Percentiles rank a stretch among this genome's conserved stretches.
These are phyloP conservation scores for Adansonia rubrostipa DNA, from an alignment of 441 rosid genomes.

Conservation along the genomic window DNA sequence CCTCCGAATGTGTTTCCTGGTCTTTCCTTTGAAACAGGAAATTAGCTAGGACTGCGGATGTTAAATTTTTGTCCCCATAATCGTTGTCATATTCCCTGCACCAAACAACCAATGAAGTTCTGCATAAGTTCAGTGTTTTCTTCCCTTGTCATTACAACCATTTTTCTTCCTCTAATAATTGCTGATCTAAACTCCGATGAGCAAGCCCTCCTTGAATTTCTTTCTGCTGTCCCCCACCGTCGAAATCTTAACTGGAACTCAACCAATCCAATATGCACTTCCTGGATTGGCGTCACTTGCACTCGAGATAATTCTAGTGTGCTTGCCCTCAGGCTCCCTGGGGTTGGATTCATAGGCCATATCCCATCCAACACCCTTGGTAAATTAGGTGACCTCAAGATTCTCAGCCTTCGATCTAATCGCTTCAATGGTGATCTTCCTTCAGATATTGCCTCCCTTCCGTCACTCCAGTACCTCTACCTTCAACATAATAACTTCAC, in stretches of 20 bases:
- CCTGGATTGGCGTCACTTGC: constrained; percentile 67
- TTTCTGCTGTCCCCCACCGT: constrained; percentile 50
- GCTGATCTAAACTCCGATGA: constrained; percentile 61
- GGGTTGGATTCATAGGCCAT: constrained; percentile 61
- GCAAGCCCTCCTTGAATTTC: constrained; percentile 64
- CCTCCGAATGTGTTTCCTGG: constrained; percentile 28
- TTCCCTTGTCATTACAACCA: constrained; percentile 25
- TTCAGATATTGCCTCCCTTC: constrained; percentile 57
- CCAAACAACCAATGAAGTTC: constrained; percentile 44
- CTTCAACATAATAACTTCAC: constrained; percentile 77
- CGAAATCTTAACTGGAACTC: constrained; percentile 59
- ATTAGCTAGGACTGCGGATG: constrained; percentile 30
- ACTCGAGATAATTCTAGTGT: constrained; percentile 45
- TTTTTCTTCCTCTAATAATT: constrained; percentile 39
- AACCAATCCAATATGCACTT: constrained; percentile 51
- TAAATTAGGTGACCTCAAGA: constrained; percentile 54
- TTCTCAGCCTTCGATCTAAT: constrained; percentile 72
- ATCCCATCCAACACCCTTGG: constrained; percentile 65
- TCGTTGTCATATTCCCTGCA: constrained; percentile 25
- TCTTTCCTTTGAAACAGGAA: constrained; percentile 50
- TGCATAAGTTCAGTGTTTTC: constrained; percentile 31
- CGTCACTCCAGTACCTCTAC: constrained; percentile 57
- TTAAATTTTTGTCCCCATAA: constrained; percentile 29
- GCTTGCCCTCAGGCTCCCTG: constrained; percentile 57
- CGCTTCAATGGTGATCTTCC: constrained; percentile 63